Evolutionary conservation across 108 stramenopile species (phyloP).

Genomic region (Thalassiosira profunda): DNA sequence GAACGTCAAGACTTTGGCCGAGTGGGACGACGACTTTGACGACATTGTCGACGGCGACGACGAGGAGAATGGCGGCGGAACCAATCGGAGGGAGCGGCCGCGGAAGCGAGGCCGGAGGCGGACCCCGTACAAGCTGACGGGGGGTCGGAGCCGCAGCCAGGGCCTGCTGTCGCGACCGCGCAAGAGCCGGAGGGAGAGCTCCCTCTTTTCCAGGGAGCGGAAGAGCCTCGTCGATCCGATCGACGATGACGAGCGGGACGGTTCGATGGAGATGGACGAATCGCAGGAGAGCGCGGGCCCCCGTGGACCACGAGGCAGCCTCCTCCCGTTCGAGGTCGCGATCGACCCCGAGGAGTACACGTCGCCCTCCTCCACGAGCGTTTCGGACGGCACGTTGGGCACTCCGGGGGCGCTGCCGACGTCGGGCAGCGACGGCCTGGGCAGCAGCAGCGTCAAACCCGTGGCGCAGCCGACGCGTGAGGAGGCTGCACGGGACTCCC

Average conservation of each 20-base stretch:
- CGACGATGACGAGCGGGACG: conserved; percentile 10
- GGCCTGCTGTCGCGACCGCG: neutral
- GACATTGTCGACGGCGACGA: conserved; percentile 1
- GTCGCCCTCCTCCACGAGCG: conserved; percentile 28
- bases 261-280: neutral
- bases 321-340: conserved; percentile 30
- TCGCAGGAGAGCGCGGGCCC: neutral
- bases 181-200: conserved; percentile 32
- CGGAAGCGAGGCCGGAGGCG: conserved; percentile 28
- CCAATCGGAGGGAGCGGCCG: neutral
- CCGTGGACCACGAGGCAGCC: neutral
- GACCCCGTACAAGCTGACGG: conserved; percentile 27
- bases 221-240: conserved; percentile 32
- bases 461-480: neutral
- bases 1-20: conserved; percentile 39
- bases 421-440: neutral
- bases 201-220: conserved; percentile 27
- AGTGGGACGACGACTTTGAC: conserved; percentile 52
- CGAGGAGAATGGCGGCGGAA: neutral
- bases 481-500: conserved; percentile 21
- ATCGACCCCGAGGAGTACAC: conserved; percentile 44
- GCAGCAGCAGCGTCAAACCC: neutral
- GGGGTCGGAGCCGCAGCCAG: neutral
- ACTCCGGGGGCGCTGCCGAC: neutral
- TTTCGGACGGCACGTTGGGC: conserved; percentile 14